Conservation (phyloP, 352 stramenopile species). For the Albugo candida region DNA sequence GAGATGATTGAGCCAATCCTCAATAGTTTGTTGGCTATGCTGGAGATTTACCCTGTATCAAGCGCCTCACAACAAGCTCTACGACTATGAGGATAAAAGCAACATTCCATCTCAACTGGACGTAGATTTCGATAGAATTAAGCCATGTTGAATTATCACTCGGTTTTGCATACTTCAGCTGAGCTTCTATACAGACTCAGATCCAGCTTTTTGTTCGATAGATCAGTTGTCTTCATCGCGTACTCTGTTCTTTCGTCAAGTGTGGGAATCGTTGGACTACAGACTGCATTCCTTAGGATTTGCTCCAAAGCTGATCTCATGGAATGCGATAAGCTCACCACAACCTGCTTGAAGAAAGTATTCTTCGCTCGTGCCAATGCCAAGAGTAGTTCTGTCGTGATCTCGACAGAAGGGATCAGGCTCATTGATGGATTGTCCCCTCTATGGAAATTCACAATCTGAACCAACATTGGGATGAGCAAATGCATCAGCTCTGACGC, state of each 20-base stretch:
- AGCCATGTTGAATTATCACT: not conserved
- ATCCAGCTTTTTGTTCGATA: constrained; percentile 4
- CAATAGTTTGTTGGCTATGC: constrained; percentile 11
- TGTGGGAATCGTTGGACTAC: not conserved
- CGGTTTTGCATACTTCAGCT: not conserved
- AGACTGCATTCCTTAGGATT: constrained; percentile 6
- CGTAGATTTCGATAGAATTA: not conserved
- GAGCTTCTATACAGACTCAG: constrained; percentile 10
- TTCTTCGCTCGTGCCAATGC: constrained; percentile 10
- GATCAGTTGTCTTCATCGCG: not conserved
- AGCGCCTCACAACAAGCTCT: constrained; percentile 22
- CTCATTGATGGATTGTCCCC: not conserved
- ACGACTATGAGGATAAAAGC: constrained; percentile 7
- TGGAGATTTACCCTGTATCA: constrained; percentile 5
- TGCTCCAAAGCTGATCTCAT: constrained; percentile 8
- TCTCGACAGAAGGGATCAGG: not conserved
- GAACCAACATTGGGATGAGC: not conserved
- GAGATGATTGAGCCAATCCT: constrained; percentile 25
- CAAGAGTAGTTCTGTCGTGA: constrained; percentile 5
- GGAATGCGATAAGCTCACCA: constrained; percentile 6
- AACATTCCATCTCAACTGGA: not conserved
- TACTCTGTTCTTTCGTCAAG: not conserved
- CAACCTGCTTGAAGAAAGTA: constrained; percentile 10
- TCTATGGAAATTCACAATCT: not conserved
- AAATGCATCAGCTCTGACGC: not conserved